Conservation (phyloP, 352 stramenopile species). For the Thraustochytrium striatum region DNA sequence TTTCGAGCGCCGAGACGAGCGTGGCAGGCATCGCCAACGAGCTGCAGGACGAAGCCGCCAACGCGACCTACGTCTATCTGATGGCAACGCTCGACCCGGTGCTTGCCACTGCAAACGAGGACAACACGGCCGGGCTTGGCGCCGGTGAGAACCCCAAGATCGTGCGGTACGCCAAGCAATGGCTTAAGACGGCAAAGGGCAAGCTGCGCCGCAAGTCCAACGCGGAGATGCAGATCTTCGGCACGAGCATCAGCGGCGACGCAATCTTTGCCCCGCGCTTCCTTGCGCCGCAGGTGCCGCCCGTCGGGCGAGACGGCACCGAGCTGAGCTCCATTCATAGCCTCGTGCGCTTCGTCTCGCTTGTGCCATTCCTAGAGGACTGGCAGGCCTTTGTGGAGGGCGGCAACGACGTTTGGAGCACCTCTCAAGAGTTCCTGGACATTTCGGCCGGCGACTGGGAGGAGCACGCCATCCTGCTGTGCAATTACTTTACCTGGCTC, state of each 20-base stretch:
- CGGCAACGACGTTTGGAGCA: conserved; percentile 75
- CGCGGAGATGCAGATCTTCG: conserved; percentile 69
- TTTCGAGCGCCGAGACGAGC: conserved; percentile 50
- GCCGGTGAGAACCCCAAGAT: conserved; percentile 51
- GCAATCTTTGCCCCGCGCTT: conserved; percentile 62
- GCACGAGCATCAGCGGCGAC: conserved; percentile 65
- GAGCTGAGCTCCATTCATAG: background rate
- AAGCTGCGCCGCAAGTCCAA: conserved; percentile 44
- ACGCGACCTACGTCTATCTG: conserved; percentile 70
- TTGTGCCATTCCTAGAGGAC: conserved; percentile 83
- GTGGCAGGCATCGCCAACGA: conserved; percentile 2
- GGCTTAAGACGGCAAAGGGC: conserved; percentile 49
- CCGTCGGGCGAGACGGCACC: conserved; percentile 5
- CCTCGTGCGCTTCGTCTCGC: conserved; percentile 77
- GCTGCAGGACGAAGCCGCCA: conserved; percentile 55
- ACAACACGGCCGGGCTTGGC: conserved; percentile 52
- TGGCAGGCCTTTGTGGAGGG: conserved; percentile 71
- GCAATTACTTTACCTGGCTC: conserved; percentile 49
- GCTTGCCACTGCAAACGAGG: conserved; percentile 60
- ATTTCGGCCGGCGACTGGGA: conserved; percentile 78
- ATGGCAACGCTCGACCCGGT: conserved; percentile 79
- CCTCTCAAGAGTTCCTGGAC: conserved; percentile 80
- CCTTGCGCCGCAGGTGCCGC: conserved; percentile 13
- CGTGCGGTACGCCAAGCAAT: conserved; percentile 57
- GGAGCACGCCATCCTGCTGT: conserved; percentile 83